Conservation (phyloP, 305 asterid species). For the Ajuga reptans region DNA sequence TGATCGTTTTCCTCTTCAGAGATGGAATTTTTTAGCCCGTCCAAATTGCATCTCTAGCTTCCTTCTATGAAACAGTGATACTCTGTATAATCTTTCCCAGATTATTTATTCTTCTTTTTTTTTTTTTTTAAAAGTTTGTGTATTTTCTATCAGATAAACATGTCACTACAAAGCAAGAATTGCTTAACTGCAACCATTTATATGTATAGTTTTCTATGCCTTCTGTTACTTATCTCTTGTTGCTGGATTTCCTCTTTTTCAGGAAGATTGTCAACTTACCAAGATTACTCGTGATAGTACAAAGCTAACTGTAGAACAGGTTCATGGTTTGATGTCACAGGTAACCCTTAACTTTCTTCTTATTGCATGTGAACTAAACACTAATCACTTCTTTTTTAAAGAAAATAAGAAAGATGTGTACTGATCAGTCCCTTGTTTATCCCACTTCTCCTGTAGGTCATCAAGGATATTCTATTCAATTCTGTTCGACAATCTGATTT, state of each 20-base stretch:
- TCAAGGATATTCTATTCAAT: constrained; percentile 85
- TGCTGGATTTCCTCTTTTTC: constrained; percentile 21
- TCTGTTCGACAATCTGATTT: constrained; percentile 54
- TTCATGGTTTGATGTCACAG: constrained; percentile 95
- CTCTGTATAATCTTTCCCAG: neutral
- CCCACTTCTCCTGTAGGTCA: constrained; percentile 40
- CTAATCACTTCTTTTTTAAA: too few relatives aligned
- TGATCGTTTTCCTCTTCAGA: neutral
- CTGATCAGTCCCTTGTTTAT: neutral
- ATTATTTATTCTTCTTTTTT: too few relatives aligned
- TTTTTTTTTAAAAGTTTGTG: neutral
- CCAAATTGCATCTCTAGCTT: neutral
- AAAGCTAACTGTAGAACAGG: constrained; percentile 89
- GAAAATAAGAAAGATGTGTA: neutral
- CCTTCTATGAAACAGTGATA: neutral
- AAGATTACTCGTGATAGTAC: constrained; percentile 85
- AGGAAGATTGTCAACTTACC: constrained; percentile 80
- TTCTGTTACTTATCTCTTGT: neutral
- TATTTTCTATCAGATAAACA: neutral
- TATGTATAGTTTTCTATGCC: neutral
- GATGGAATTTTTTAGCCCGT: neutral
- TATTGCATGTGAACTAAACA: too few relatives aligned
- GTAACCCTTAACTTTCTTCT: constrained; percentile 22
- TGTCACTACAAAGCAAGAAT: neutral
- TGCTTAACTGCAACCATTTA: neutral